phyloP scores from a whole-genome alignment of 2,329 filamentous ascomycete genomes.

The Alternaria infectoria region DNA sequence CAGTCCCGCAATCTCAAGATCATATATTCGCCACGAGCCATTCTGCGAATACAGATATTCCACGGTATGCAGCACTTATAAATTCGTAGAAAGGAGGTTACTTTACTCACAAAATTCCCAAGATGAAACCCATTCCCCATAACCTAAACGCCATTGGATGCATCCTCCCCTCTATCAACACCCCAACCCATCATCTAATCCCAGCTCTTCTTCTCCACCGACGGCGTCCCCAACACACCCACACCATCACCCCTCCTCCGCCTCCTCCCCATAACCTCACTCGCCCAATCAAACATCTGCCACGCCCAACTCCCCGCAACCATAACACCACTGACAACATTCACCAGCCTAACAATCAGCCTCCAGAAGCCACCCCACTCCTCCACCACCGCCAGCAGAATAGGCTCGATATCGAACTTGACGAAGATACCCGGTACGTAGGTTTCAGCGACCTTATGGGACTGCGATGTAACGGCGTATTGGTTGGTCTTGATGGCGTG shows the following conservation, averaged over 20 bases:
- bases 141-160: not conserved
- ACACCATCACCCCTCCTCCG: slow-evolving; percentile 50
- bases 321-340: slow-evolving; percentile 87
- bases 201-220: slow-evolving; percentile 21
- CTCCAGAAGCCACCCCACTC: slow-evolving; percentile 75
- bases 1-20: not conserved
- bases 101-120: not conserved
- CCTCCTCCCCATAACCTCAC: slow-evolving; percentile 54
- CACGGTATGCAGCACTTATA: not conserved
- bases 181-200: slow-evolving; percentile 5
- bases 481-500: slow-evolving; percentile 90
- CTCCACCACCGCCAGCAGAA: slow-evolving; percentile 85
- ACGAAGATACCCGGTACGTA: slow-evolving; percentile 90
- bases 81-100: not conserved
- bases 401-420: slow-evolving; percentile 98
- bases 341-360: slow-evolving; percentile 82
- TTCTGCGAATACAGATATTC: not conserved
- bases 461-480: slow-evolving; percentile 95
- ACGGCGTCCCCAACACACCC: slow-evolving; percentile 54
- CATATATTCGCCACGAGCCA: not conserved
- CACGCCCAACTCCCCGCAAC: slow-evolving; percentile 95
- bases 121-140: not conserved
- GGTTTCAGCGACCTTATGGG: slow-evolving; percentile 70
- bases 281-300: slow-evolving; percentile 78
- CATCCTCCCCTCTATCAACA: not conserved